Base-by-base conservation (phyloP, 495 filamentous ascomycete genomes). In the Rostrohypoxylon terebratum region DNA sequence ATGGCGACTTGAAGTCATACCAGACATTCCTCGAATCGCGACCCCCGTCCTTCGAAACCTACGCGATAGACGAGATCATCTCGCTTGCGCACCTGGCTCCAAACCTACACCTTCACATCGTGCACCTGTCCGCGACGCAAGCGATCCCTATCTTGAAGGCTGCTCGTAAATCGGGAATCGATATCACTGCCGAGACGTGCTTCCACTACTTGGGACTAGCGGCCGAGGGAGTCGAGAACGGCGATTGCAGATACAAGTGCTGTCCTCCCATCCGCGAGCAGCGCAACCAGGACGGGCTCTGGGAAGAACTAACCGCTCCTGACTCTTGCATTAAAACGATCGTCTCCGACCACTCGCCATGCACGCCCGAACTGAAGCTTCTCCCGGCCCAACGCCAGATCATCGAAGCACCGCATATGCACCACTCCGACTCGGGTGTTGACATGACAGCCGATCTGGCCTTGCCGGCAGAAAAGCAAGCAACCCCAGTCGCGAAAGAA, bases 161-260 rank as follows among this genome's bases (percentile, higher is more conserved):
- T 71, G 96, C 96, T 33, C 90, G 94, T 57, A 82, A 86, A n/a
- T 79, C 83, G 1, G 96, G 96, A 40, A 78, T 97, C 69, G 94
- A 95, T 63, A 92, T 99, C 82, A 97, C 96, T 1, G 95, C 96
- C 25, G 96, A 99, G 79, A 99, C 96, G 9, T 98, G 96, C 83
- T 97, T 96, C 87, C 96, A 99, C 84, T 99, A 99, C 77, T 88
- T 99, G 10, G 90, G 91, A n/a, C 87, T 99, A 11, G 91, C 94
- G 0, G 90, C 94, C 8, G 96, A 98, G 79, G 85, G 91, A 64
- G 91, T 99, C 54, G 85, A 88, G 54, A 89, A 96, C 51, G 96
- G 96, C 33, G 96, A 99, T 80, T 98, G 95, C 18, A 84, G 96
- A 64, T 94, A 98, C 83, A 99, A 99, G 81, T 99, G 96, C 85